These are phyloP conservation scores for Mortierella antarctica DNA, from an alignment of 192 early-diverging fungal species.

Conservation along the genomic window DNA sequence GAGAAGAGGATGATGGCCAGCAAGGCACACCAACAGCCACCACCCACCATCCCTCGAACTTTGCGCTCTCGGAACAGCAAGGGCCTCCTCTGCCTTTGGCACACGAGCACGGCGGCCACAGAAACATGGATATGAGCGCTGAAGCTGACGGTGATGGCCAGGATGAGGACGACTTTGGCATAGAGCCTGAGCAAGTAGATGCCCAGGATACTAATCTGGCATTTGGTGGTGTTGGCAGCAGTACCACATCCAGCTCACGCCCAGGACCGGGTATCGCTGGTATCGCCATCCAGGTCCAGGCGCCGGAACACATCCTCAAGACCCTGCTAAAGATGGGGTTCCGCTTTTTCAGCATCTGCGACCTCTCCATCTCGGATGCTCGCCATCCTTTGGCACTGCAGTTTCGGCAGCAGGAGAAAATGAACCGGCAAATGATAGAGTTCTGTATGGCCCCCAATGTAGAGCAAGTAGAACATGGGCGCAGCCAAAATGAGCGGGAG, in stretches of 20 bases:
- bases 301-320: constrained; percentile 31
- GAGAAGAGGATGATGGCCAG: background rate
- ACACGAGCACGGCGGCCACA: background rate
- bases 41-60: background rate
- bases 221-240: constrained; percentile 40
- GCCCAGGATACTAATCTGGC: constrained; percentile 37
- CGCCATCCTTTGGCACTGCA: constrained; percentile 37
- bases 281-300: constrained; percentile 40
- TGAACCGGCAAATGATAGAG: constrained; percentile 40
- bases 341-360: constrained; percentile 47
- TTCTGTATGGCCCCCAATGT: constrained; percentile 42
- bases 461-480: background rate
- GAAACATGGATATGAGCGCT: background rate
- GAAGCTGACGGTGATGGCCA: background rate
- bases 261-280: constrained; percentile 48
- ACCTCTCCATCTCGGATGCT: constrained; percentile 40
- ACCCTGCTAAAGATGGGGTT: constrained; percentile 36
- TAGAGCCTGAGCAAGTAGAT: constrained; percentile 2
- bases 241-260: constrained; percentile 40
- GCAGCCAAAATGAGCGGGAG: background rate
- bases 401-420: constrained; percentile 37
- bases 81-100: too few species aligned
- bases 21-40: background rate
- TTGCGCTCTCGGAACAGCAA: background rate
- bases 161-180: constrained; percentile 9